Base-by-base conservation (phyloP, 345 rosid species). In the Sonneratia alba region DNA sequence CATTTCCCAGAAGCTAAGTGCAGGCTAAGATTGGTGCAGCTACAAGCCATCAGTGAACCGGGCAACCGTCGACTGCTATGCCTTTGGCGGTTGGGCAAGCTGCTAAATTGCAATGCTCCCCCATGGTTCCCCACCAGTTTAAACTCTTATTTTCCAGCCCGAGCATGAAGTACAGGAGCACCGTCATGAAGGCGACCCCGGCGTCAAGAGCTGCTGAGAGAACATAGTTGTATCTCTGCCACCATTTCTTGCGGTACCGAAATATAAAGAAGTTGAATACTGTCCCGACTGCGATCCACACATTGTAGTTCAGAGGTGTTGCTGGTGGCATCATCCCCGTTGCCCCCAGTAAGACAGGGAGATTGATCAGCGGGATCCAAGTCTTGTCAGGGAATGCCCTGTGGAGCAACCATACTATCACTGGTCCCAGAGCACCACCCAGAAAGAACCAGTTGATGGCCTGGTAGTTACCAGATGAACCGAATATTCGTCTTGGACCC, bases 391-490 rank as follows among this genome's bases (percentile, higher is more conserved):
- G 96, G 77, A 93, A 89, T 45, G 85, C 73, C 79, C 84, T 93
- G 83, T 93, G 94, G 13, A 85, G 69, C 68, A 86, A 72, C 96
- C 94, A 83, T 18, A 93, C 85, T 4, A 93, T 70, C 10, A 84
- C 68, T 1, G 97, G 98, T 82, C 98, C 96, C 68, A 88, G 13
- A 18, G 90, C 90, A 27, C 97, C 94, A 49, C 90, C 92, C 0
- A 93, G 74, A 79, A 93, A 93, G 76, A 93, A 93, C 98, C 94
- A 89, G 68, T 93, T 93, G 87, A 89, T 80, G 32, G 89, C 84
- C 0, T 71, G 59, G 78, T 93, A 93, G 82, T 87, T 89, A 61
- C 98, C 97, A 3, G 81, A 83, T 16, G 84, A 72, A 32, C 96
- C 97, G 36, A 91, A 93, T 62, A 88, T 93, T 38, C 92, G 76